phyloP scores from a whole-genome alignment of 2,329 filamentous ascomycete genomes.

The Diaporthe sp. region DNA sequence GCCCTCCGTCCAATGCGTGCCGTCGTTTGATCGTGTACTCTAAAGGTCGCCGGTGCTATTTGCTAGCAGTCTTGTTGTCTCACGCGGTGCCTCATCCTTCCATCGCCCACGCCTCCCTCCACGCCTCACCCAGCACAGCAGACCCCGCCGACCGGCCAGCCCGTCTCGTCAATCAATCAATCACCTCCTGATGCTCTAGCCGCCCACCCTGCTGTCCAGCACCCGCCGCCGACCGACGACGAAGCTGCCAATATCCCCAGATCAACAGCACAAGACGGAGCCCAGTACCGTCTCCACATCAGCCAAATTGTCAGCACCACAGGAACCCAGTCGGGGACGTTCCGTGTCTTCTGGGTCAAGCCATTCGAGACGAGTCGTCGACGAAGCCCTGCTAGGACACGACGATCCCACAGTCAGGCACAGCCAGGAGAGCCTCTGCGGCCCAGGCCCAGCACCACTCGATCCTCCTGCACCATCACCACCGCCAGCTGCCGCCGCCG shows the following conservation, averaged over 20 bases:
- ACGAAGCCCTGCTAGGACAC: constrained; percentile 48
- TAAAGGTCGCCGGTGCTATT: neutral
- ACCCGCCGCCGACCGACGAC: constrained; percentile 9
- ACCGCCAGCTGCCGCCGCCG: constrained; percentile 43
- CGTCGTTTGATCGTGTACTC: constrained; percentile 19
- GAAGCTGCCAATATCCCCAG: constrained; percentile 21
- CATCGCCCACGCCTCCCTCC: neutral
- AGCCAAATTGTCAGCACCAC: constrained; percentile 64
- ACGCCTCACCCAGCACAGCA: neutral
- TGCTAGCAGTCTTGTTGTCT: neutral
- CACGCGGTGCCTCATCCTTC: neutral
- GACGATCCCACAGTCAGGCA: constrained; percentile 41
- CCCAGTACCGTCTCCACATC: constrained; percentile 44
- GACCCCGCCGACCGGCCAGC: neutral
- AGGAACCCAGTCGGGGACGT: constrained; percentile 59
- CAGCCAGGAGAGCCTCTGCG: constrained; percentile 46
- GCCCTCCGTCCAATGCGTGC: constrained; percentile 12
- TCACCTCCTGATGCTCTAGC: constrained; percentile 30
- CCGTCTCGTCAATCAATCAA: constrained; percentile 6
- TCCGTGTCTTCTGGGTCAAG: constrained; percentile 56
- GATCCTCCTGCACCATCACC: constrained; percentile 42
- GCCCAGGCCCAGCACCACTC: constrained; percentile 49
- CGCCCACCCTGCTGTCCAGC: constrained; percentile 27
- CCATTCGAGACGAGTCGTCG: constrained; percentile 47
- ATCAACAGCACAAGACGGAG: constrained; percentile 38